phyloP scores from a whole-genome alignment of 257 asterid species.

The Nicotiana otophora region DNA sequence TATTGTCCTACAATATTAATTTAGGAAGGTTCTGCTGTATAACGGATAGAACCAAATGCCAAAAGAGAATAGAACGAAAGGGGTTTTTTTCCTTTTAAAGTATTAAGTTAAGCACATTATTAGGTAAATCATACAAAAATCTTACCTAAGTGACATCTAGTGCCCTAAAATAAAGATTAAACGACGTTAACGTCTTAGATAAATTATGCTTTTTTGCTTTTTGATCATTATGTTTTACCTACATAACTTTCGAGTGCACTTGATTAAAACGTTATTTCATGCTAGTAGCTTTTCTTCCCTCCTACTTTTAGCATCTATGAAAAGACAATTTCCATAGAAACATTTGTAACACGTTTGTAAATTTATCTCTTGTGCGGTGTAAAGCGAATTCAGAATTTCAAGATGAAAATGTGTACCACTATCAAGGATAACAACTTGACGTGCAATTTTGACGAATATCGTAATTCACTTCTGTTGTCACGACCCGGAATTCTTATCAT shows the following conservation, averaged over 20 bases:
- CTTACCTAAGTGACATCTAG: not conserved
- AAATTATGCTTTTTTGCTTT: not conserved
- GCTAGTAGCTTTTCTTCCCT: not conserved
- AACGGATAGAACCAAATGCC: not conserved
- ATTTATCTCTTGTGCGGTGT: too few relatives aligned
- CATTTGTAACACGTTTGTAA: too few relatives aligned
- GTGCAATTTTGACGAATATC: too few relatives aligned
- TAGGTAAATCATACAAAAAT: not conserved
- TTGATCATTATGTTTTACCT: not conserved
- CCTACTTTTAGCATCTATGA: not conserved
- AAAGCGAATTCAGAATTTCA: too few relatives aligned
- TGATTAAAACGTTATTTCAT: not conserved
- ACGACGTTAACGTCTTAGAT: not conserved
- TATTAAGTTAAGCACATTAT: not conserved
- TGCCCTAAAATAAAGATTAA: not conserved
- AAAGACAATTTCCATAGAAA: not conserved
- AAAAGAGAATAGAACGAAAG: not conserved
- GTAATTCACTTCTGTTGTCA: too few relatives aligned
- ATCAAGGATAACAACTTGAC: too few relatives aligned
- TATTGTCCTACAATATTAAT: too few relatives aligned
- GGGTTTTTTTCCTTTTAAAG: not conserved
- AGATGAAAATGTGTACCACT: too few relatives aligned
- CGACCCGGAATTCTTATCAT: too few relatives aligned
- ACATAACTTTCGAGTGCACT: not conserved
- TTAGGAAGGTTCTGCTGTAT: not conserved